Evolutionary conservation across 1,284 basidiomycete genomes (phyloP), one percentile per base, ranked within the genome.

Genomic region (Ceratobasidium sp.): DNA sequence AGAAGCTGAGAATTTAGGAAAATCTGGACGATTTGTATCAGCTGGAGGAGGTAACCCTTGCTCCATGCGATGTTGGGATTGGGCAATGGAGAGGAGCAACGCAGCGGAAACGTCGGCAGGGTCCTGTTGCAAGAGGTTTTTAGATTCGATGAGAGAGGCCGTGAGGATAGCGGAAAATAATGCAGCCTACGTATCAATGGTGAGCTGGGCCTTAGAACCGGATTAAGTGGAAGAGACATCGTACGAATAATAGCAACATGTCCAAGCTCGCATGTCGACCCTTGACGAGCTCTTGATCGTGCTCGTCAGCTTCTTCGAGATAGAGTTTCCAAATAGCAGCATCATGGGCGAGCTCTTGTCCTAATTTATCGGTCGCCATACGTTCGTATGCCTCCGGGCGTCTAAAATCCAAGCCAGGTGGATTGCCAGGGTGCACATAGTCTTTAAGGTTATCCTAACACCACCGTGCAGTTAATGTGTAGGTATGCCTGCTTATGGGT

Each of bases 161-260:
- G 73, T 65, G 1, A 66, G 73, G 41, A 76, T 66, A 14, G 59
- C 64, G 4, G 73, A 55, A 41, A 76, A 76, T 20, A 76, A 33
- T 6, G 60, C 62, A 3, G 73, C 73, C 73, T 76, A 27, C 48
- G 12, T n/a, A 18, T 18, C 12, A 30, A 30, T 16, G 10, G 52
- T 18, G 10, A 6, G 20, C 12, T 4, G 12, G 6, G n/a, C n/a
- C 12, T 41, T n/a, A 41, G 18, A 10, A 8, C 23, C 35, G 8
- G 57, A 12, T 30, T n/a, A n/a, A 4, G 16, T 2, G 54, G 3
- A 41, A 44, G 30, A n/a, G 18, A 65, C n/a, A n/a, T n/a, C 62
- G 14, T 65, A 65, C 62, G n/a, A 65, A 65, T 4, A 65, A 38
- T 16, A 65, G 27, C 23, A 65, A 27, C 62, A 65, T 65, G 44